Percentiles rank a stretch among this genome's conserved stretches.
Evolutionary conservation across 768 basidiomycete species (phyloP).

Genomic region (Mycena pura): DNA sequence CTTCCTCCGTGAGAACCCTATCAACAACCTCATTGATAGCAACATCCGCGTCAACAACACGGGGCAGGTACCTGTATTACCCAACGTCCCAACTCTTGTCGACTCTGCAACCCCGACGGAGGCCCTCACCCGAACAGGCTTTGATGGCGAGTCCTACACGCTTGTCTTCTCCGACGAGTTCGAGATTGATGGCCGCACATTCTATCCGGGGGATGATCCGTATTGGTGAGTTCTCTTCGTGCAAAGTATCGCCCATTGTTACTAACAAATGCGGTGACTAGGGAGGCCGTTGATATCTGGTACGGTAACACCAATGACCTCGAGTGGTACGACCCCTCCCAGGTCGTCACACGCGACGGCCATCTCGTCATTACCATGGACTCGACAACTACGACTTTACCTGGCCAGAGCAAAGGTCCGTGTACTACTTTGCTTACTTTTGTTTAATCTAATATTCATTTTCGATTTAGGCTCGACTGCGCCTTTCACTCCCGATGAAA

Average conservation of each 20-base stretch:
- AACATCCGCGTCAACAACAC: constrained; percentile 72
- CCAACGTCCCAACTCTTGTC: constrained; percentile 49
- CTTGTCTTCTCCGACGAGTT: constrained; percentile 85
- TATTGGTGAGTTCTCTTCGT: constrained; percentile 9
- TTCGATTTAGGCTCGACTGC: constrained; percentile 46
- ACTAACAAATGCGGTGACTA: too few relatives aligned
- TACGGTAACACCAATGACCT: constrained; percentile 73
- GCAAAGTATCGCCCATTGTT: not conserved
- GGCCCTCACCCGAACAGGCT: constrained; percentile 70
- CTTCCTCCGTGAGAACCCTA: constrained; percentile 50
- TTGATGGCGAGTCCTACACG: constrained; percentile 72
- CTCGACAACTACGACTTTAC: constrained; percentile 36
- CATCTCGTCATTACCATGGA: constrained; percentile 76
- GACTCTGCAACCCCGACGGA: constrained; percentile 71
- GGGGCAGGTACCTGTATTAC: constrained; percentile 69
- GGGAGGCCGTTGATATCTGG: constrained; percentile 78
- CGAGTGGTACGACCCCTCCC: constrained; percentile 79
- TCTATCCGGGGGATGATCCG: constrained; percentile 56
- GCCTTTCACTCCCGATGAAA: constrained; percentile 49
- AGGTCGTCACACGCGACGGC: constrained; percentile 71
- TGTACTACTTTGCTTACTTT: not conserved
- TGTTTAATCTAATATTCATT: not conserved
- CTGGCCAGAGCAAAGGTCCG: constrained; percentile 42
- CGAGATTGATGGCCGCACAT: constrained; percentile 66
- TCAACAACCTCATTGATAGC: constrained; percentile 57